Percentiles rank a stretch among this genome's conserved stretches.
These are phyloP conservation scores for Aspergillus ostianus DNA, from an alignment of 495 filamentous ascomycete genomes.

Conservation along the genomic window DNA sequence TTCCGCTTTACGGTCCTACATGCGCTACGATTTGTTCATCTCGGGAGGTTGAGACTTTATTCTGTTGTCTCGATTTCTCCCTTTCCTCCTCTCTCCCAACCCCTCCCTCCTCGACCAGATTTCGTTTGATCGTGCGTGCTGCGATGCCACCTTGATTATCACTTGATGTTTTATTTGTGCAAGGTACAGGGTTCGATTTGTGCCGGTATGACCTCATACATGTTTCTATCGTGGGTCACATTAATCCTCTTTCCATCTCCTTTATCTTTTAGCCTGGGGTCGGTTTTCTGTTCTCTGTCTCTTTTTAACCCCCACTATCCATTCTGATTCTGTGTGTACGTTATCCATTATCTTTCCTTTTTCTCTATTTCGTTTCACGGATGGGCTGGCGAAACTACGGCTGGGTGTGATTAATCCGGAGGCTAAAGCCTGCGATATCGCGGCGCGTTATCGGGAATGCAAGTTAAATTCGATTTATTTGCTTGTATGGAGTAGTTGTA, in stretches of 20 bases:
- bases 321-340: conserved; percentile 24
- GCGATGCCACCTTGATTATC: neutral
- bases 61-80: neutral
- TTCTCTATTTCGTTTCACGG: conserved; percentile 18
- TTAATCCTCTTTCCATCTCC: neutral
- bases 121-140: neutral
- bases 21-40: conserved; percentile 31
- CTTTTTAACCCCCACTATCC: conserved; percentile 1
- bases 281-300: conserved; percentile 12
- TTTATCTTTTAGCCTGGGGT: conserved; percentile 13
- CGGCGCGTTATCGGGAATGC: conserved; percentile 26
- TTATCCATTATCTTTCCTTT: conserved; percentile 16
- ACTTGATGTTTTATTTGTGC: neutral
- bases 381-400: conserved; percentile 39
- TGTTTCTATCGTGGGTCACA: neutral
- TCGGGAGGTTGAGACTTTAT: conserved; percentile 8
- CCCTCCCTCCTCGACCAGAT: conserved; percentile 2
- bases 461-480: conserved; percentile 13
- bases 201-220: neutral
- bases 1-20: conserved; percentile 13
- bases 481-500: neutral
- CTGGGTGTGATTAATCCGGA: conserved; percentile 30
- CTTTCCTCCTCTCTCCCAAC: neutral
- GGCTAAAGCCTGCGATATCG: conserved; percentile 25
- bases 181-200: neutral